A percentile compares a stretch with the other conserved stretches of the same genome.
These are phyloP conservation scores for Trypanosoma mega DNA, from an alignment of 208 protist genomes.

Conservation along the genomic window DNA sequence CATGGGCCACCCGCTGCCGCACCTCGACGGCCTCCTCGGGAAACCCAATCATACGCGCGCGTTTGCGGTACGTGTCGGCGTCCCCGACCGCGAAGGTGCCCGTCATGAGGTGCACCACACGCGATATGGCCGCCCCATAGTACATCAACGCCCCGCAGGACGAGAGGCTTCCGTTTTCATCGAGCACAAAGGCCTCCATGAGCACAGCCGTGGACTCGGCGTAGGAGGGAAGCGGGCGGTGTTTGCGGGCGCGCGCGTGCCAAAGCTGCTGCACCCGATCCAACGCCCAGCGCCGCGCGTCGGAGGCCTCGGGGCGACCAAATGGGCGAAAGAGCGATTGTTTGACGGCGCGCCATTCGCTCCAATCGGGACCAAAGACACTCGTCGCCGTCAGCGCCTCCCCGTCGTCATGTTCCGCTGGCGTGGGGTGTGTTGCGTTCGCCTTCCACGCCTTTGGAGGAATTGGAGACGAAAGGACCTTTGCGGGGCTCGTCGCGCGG, in stretches of 20 bases:
- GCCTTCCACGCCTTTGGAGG: no score
- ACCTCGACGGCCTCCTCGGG: slow-evolving; percentile 87
- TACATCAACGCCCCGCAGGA: slow-evolving; percentile 10
- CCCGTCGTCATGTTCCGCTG: not conserved
- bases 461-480: no score
- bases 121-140: slow-evolving; percentile 81
- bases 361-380: slow-evolving; percentile 68
- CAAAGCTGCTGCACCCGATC: slow-evolving; percentile 41
- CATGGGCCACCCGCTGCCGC: slow-evolving; percentile 85
- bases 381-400: slow-evolving; percentile 18
- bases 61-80: slow-evolving; percentile 78
- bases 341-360: slow-evolving; percentile 68
- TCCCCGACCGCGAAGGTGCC: slow-evolving; percentile 63
- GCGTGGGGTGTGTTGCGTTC: no score
- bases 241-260: slow-evolving; percentile 51
- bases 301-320: slow-evolving; percentile 10
- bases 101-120: slow-evolving; percentile 82
- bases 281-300: slow-evolving; percentile 48
- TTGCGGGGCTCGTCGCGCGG: no score
- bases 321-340: slow-evolving; percentile 44
- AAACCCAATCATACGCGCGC: slow-evolving; percentile 66
- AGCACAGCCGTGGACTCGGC: slow-evolving; percentile 71
- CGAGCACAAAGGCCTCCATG: slow-evolving; percentile 48
- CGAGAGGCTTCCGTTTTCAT: slow-evolving; percentile 37
- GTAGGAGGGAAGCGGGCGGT: slow-evolving; percentile 62